Evolutionary conservation across 2,329 filamentous ascomycete genomes (phyloP).

Genomic region (Ophiostoma sp.): DNA sequence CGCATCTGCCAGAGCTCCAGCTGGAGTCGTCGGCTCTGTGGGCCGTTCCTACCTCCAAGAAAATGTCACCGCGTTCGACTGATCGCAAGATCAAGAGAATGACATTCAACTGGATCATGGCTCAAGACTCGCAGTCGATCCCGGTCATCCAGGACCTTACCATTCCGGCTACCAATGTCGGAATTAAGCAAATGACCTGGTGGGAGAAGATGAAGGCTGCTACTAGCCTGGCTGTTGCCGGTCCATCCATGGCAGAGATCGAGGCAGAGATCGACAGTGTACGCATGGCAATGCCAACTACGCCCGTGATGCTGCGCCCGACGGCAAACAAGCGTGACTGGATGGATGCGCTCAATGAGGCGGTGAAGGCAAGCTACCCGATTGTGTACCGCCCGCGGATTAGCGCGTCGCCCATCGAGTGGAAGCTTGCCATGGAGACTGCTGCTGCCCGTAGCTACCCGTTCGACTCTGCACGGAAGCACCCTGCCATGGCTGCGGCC

Average conservation of each 20-base stretch:
- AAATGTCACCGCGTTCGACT: background rate
- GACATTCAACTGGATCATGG: conserved; percentile 32
- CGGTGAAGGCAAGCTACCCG: conserved; percentile 32
- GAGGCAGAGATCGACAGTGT: conserved; percentile 17
- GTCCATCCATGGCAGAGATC: background rate
- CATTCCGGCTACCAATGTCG: conserved; percentile 21
- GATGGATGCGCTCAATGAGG: conserved; percentile 35
- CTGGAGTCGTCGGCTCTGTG: conserved; percentile 32
- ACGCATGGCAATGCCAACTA: conserved; percentile 17
- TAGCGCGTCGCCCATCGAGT: conserved; percentile 32
- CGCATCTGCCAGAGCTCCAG: conserved; percentile 30
- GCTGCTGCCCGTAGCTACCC: conserved; percentile 31
- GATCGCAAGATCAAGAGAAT: conserved; percentile 2
- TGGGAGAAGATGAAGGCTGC: conserved; percentile 27
- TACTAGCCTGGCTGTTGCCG: conserved; percentile 5
- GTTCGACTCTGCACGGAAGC: conserved; percentile 33
- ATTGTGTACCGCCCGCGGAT: conserved; percentile 25
- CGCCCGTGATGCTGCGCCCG: conserved; percentile 21
- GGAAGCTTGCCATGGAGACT: conserved; percentile 38
- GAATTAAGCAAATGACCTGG: conserved; percentile 25
- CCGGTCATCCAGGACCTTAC: conserved; percentile 19
- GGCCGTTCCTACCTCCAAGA: conserved; percentile 21
- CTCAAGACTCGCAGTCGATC: conserved; percentile 15
- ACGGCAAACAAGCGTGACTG: conserved; percentile 32
- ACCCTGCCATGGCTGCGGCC: conserved; percentile 35